phyloP scores from a whole-genome alignment of 2,329 filamentous ascomycete genomes.

The Cytospora piceicola region DNA sequence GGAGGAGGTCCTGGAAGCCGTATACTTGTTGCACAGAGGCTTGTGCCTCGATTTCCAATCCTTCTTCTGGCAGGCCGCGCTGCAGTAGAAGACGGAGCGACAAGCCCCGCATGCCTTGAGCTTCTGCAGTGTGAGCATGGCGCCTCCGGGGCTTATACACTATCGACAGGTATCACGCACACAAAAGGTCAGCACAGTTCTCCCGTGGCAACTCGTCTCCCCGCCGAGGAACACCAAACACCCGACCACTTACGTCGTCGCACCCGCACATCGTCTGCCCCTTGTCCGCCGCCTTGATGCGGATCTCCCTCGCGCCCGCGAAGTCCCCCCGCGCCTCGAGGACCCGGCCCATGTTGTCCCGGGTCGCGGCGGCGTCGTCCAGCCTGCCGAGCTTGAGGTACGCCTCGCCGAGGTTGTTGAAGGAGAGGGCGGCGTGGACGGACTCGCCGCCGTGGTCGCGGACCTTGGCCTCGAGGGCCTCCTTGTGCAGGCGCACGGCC shows the following conservation, averaged over 20 bases:
- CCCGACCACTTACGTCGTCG: not conserved
- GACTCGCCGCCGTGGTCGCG: conserved; percentile 4
- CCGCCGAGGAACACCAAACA: too few relatives aligned
- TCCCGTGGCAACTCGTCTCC: not conserved
- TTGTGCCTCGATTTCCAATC: conserved; percentile 21
- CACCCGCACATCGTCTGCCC: conserved; percentile 7
- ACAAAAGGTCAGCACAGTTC: not conserved
- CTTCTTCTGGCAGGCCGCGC: conserved; percentile 12
- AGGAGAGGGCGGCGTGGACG: conserved; percentile 6
- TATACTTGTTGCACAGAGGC: conserved; percentile 46
- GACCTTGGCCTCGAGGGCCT: conserved; percentile 2
- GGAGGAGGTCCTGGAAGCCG: conserved; percentile 39
- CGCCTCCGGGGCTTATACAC: conserved; percentile 3
- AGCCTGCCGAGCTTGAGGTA: conserved; percentile 5
- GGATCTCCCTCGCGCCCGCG: conserved; percentile 5
- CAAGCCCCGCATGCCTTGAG: conserved; percentile 11
- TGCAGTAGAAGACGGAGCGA: conserved; percentile 19
- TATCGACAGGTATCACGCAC: not conserved
- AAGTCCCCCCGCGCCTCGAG: conserved; percentile 10
- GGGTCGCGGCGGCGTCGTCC: conserved; percentile 13
- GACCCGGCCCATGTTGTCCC: conserved; percentile 19
- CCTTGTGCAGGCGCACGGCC: conserved; percentile 11
- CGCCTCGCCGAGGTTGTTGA: conserved; percentile 14
- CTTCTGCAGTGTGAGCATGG: conserved; percentile 3
- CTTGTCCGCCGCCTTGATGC: conserved; percentile 11